Evolutionary conservation across 2,329 filamentous ascomycete species (phyloP).

Genomic region (Apiospora koreana): DNA sequence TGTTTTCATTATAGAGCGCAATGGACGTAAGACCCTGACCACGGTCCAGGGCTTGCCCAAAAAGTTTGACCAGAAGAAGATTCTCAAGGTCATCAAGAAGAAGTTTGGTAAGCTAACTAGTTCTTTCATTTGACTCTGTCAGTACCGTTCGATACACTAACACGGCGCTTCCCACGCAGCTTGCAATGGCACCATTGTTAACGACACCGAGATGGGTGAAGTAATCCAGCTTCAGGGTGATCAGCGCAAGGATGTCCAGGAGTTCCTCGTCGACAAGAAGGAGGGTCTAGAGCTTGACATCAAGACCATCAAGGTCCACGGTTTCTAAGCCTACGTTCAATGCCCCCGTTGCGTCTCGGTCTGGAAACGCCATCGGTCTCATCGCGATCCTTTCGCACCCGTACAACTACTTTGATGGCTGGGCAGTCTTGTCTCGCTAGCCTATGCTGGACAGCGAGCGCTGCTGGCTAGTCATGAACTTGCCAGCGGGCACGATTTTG

Average conservation of each 20-base stretch:
- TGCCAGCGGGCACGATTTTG: neutral
- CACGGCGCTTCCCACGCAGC: slow-evolving; percentile 48
- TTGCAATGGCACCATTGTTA: slow-evolving; percentile 99
- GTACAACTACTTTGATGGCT: slow-evolving; percentile 2
- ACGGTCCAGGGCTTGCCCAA: slow-evolving; percentile 98
- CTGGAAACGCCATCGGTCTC: slow-evolving; percentile 24
- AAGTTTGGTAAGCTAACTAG: slow-evolving; percentile 73
- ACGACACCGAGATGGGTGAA: slow-evolving; percentile 95
- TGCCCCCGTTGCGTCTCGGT: slow-evolving; percentile 17
- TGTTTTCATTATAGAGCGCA: slow-evolving; percentile 72
- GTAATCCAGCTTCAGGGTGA: slow-evolving; percentile 99
- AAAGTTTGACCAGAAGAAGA: slow-evolving; percentile 99
- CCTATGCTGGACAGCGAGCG: slow-evolving; percentile 19
- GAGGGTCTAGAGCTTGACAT: slow-evolving; percentile 90
- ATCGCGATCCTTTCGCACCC: slow-evolving; percentile 20
- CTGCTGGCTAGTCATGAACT: slow-evolving; percentile 23
- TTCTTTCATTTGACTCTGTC: neutral
- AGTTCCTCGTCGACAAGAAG: slow-evolving; percentile 96
- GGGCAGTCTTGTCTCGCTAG: slow-evolving; percentile 18
- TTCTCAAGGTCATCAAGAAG: slow-evolving; percentile 99
- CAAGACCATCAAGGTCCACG: slow-evolving; percentile 91
- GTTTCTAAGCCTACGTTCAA: slow-evolving; percentile 56
- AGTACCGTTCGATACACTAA: neutral
- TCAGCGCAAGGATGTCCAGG: slow-evolving; percentile 97
- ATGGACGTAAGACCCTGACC: slow-evolving; percentile 99